Evolutionary conservation across 139 green algal genomes (phyloP).

Genomic region (Choricystis sp.): DNA sequence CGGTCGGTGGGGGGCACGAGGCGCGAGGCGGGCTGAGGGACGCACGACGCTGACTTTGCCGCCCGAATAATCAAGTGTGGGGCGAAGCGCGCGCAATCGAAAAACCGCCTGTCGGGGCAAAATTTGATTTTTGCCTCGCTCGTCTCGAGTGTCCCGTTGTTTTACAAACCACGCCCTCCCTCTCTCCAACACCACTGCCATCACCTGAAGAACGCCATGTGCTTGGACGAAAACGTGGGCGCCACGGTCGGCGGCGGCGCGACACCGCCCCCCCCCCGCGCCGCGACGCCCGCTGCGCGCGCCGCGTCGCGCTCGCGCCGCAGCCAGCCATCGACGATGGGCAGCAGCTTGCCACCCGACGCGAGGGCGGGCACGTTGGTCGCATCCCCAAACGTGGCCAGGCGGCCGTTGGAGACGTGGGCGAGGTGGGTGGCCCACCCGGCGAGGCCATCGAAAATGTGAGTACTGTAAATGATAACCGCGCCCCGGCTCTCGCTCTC

Average conservation of each 20-base stretch:
- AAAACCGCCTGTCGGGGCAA: no score
- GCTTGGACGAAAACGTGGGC: slow-evolving; percentile 45
- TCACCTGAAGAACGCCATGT: slow-evolving; percentile 62
- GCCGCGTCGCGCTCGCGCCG: slow-evolving; percentile 26
- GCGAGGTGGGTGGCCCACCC: slow-evolving; percentile 69
- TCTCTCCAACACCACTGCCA: no score
- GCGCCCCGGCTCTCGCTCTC: slow-evolving; percentile 52
- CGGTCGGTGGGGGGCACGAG: no score
- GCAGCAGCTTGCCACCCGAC: slow-evolving; percentile 43
- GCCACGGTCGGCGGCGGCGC: slow-evolving; percentile 4
- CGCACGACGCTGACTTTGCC: no score
- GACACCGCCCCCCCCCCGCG: neutral
- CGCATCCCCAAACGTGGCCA: slow-evolving; percentile 28
- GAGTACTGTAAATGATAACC: slow-evolving; percentile 88
- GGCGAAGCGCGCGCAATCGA: no score
- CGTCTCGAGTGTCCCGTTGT: no score
- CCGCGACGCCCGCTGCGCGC: neutral
- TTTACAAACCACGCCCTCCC: no score
- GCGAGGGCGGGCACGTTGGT: slow-evolving; percentile 17
- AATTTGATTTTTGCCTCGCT: no score
- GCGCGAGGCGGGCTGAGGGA: no score
- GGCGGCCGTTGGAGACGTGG: slow-evolving; percentile 54
- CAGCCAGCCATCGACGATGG: slow-evolving; percentile 70
- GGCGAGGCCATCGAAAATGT: slow-evolving; percentile 97
- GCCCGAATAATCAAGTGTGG: no score